Evolutionary conservation across 345 rosid genomes (phyloP).

Genomic region (Noccaea bulbosa): DNA sequence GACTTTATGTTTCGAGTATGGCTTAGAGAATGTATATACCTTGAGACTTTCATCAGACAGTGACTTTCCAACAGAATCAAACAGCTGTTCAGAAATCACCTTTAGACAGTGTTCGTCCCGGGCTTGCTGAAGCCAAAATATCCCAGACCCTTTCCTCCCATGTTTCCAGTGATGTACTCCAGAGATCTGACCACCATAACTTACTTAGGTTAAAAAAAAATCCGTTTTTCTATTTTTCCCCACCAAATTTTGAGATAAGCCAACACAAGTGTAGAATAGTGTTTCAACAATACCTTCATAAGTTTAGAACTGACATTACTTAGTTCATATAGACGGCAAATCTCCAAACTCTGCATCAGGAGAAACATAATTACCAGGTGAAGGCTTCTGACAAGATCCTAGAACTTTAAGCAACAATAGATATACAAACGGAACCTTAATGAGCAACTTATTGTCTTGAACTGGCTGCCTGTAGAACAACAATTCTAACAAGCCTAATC

Average conservation of each 20-base stretch:
- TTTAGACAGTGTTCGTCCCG: slow-evolving; percentile 68
- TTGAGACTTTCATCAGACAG: slow-evolving; percentile 87
- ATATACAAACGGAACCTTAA: slow-evolving; percentile 61
- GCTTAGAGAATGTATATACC: slow-evolving; percentile 49
- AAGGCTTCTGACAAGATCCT: slow-evolving; percentile 23
- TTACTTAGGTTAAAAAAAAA: background rate
- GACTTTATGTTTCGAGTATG: background rate
- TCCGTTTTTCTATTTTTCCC: background rate
- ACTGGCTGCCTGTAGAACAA: slow-evolving; percentile 80
- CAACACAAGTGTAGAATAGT: background rate
- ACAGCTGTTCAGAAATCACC: slow-evolving; percentile 84
- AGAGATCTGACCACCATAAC: slow-evolving; percentile 58
- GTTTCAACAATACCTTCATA: slow-evolving; percentile 68
- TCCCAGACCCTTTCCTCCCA: slow-evolving; percentile 85
- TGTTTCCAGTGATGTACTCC: slow-evolving; percentile 97
- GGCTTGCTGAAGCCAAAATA: slow-evolving; percentile 97
- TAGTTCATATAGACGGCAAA: slow-evolving; percentile 86
- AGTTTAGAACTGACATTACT: slow-evolving; percentile 63
- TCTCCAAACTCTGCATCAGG: slow-evolving; percentile 74
- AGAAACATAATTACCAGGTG: slow-evolving; percentile 29
- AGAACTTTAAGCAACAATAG: background rate
- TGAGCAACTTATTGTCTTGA: slow-evolving; percentile 61
- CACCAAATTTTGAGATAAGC: slow-evolving; percentile 8
- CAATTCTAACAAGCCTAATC: slow-evolving; percentile 75
- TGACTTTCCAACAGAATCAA: slow-evolving; percentile 91